Conservation (phyloP, 192 early-diverging fungal species). For the Jimgerdemannia lactiflua region DNA sequence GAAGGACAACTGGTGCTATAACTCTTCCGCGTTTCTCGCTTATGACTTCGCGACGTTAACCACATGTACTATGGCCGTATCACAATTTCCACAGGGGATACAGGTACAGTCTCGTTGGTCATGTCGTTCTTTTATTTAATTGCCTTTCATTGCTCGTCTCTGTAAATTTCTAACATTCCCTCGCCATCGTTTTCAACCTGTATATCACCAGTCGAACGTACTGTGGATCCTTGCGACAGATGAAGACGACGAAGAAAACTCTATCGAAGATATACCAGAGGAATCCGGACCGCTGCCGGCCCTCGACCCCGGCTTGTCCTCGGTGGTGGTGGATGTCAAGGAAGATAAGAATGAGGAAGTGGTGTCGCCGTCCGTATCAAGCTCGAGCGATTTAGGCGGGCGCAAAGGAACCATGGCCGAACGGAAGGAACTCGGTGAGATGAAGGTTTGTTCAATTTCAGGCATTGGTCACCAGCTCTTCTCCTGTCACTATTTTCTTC, state of each 20-base stretch:
- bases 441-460: neutral
- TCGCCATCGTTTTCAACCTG: neutral
- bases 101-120: too few species aligned
- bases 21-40: too few species aligned
- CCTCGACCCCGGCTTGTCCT: neutral
- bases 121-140: too few species aligned
- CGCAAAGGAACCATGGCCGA: neutral
- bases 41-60: too few species aligned
- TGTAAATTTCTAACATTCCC: neutral
- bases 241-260: neutral
- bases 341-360: neutral
- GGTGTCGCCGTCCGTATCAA: neutral
- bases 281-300: neutral
- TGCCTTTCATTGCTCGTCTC: too few species aligned
- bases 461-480: too few species aligned
- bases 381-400: neutral
- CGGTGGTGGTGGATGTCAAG: neutral
- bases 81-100: too few species aligned
- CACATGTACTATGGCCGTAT: too few species aligned
- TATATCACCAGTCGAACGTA: neutral
- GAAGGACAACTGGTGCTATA: too few species aligned
- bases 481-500: too few species aligned
- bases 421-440: neutral
- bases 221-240: neutral
- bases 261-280: neutral